Evolutionary conservation across 2,329 filamentous ascomycete species (phyloP).

Genomic region (Trichophyton verrucosum): DNA sequence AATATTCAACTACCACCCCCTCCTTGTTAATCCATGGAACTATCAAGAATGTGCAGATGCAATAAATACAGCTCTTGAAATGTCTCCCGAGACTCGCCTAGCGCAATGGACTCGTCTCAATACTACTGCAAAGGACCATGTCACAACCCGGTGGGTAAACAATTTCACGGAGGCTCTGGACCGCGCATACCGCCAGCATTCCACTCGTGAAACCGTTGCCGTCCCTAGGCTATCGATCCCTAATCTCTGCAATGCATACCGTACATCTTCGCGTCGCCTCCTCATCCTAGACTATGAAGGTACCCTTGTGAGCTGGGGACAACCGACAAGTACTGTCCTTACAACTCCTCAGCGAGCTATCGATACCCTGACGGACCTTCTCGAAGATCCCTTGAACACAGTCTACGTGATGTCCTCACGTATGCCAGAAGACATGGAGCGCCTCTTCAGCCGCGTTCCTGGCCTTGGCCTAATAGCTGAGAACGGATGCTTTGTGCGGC

Average conservation of each 20-base stretch:
- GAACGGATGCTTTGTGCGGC: slow-evolving; percentile 81
- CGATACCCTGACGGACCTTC: slow-evolving; percentile 67
- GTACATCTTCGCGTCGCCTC: slow-evolving; percentile 52
- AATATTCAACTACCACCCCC: slow-evolving; percentile 65
- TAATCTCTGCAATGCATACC: slow-evolving; percentile 54
- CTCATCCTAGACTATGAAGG: slow-evolving; percentile 93
- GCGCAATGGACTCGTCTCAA: slow-evolving; percentile 63
- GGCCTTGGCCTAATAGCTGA: slow-evolving; percentile 84
- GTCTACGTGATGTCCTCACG: slow-evolving; percentile 92
- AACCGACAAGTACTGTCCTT: slow-evolving; percentile 70
- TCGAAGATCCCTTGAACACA: slow-evolving; percentile 66
- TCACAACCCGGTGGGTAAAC: slow-evolving; percentile 75
- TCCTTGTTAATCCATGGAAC: slow-evolving; percentile 91
- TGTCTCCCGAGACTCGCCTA: slow-evolving; percentile 61
- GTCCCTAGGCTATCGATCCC: slow-evolving; percentile 71
- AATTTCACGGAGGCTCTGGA: slow-evolving; percentile 59
- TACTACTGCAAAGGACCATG: slow-evolving; percentile 63
- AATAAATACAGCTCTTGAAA: slow-evolving; percentile 71
- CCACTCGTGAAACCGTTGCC: slow-evolving; percentile 68
- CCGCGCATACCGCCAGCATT: slow-evolving; percentile 70
- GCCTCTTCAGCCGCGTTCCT: slow-evolving; percentile 70
- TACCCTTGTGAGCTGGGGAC: slow-evolving; percentile 77
- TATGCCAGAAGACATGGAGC: slow-evolving; percentile 75
- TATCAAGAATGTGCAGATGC: slow-evolving; percentile 78
- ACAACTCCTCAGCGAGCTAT: slow-evolving; percentile 77